phyloP scores from a whole-genome alignment of 345 rosid genomes.

The Cardamine resedifolia region DNA sequence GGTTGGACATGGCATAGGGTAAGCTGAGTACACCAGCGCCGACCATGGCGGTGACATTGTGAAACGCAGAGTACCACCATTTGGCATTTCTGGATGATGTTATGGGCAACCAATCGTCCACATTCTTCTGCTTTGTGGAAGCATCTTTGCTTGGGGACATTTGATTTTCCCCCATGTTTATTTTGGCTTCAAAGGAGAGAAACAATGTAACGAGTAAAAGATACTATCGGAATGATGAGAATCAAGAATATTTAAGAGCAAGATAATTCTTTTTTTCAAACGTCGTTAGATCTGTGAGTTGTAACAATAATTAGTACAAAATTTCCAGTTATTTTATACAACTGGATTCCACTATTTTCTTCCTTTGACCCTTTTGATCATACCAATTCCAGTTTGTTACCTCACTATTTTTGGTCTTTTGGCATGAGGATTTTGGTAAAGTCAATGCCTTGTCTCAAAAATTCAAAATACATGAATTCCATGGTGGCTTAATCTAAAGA shows the following conservation, averaged over 20 bases:
- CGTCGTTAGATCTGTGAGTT: background rate
- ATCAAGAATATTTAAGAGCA: background rate
- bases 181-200: background rate
- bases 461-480: background rate
- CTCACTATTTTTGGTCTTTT: too few species aligned
- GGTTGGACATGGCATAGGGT: conserved; percentile 77
- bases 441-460: background rate
- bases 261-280: background rate
- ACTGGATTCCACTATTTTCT: background rate
- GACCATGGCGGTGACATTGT: conserved; percentile 89
- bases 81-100: conserved; percentile 69
- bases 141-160: conserved; percentile 1
- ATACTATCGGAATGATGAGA: background rate
- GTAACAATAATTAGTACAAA: background rate
- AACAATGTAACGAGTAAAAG: background rate
- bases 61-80: conserved; percentile 94
- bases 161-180: conserved; percentile 8
- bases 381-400: background rate
- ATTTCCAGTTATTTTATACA: background rate
- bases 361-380: background rate
- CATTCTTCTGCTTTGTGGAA: conserved; percentile 33
- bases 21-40: conserved; percentile 93
- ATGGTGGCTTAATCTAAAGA: background rate
- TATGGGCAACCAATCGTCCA: conserved; percentile 76
- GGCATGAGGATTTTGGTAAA: too few species aligned